Percentiles rank a stretch among this genome's conserved stretches.
These are phyloP conservation scores for Bruguiera parviflora DNA, from an alignment of 345 rosid genomes.

Conservation along the genomic window DNA sequence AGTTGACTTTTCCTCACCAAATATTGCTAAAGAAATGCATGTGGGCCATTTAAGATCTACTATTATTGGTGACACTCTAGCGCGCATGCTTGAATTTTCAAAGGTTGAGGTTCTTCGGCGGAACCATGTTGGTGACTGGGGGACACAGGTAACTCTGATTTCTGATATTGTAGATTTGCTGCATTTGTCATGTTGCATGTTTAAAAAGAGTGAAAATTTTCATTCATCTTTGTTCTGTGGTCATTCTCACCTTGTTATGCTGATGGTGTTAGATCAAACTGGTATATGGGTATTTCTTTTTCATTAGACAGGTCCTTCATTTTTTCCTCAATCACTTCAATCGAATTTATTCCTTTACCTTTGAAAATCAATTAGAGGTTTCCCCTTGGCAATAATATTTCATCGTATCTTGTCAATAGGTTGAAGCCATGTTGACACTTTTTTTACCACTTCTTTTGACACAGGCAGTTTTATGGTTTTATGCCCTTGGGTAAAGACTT, in stretches of 20 bases:
- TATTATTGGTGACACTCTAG: slow-evolving; percentile 88
- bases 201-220: not conserved
- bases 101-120: slow-evolving; percentile 86
- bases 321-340: too few species aligned
- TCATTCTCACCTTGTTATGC: not conserved
- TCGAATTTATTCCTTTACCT: too few species aligned
- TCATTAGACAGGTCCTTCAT: too few species aligned
- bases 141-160: slow-evolving; percentile 76
- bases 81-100: slow-evolving; percentile 92
- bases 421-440: too few species aligned
- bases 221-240: not conserved
- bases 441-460: too few species aligned
- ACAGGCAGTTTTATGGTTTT: too few species aligned
- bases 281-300: too few species aligned
- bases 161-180: not conserved
- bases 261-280: too few species aligned
- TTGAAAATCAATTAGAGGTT: too few species aligned
- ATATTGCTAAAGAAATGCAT: slow-evolving; percentile 99
- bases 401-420: too few species aligned
- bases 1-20: slow-evolving; percentile 98
- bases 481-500: too few species aligned
- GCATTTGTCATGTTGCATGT: not conserved
- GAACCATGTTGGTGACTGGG: slow-evolving; percentile 99
- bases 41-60: slow-evolving; percentile 98
- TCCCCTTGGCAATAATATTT: too few species aligned